Base-by-base conservation (phyloP, 805 yeast species). In the Debaryomyces hansenii region DNA sequence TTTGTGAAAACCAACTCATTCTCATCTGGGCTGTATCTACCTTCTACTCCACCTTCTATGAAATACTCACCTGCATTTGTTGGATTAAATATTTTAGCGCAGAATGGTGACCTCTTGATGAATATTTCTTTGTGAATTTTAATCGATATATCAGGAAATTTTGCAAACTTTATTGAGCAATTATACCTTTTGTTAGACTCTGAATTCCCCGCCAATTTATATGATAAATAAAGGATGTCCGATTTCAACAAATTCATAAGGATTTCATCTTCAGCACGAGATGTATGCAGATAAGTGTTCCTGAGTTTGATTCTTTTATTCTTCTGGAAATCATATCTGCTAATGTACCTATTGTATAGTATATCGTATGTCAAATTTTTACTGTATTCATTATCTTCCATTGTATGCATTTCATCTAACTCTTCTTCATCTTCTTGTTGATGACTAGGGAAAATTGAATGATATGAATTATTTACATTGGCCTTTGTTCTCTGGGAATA, bases 121-220 rank as follows among this genome's bases (percentile, higher is more conserved):
- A 75, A 57, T 1, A 77, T 55, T 4, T 48, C 44, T 20, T 62
- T 63, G 53, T 72, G 77, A 15, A 69, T 54, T 0, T 77, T 76
- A 36, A 77, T 55, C 1, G 44, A 27, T 9, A 60, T 37, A 4
- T 58, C 62, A 1, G 63, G 60, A 24, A 38, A 31, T 1, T 52
- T 42, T 15, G 55, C 59, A 38, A 72, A 49, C 1, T 54, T 52
- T 24, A 77, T 59, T 10, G 37, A 47, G n/a, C 68, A 52, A 54
- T 77, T 79, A 52, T 64, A 72, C 11, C 58, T 28, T 35, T 41
- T 40, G 18, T 40, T 32, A 8, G 40, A 36, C 18, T 39, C 40
- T 6, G 34, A 7, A 24, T 24, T 24, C 14, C 2, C 34, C 20
- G 42, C 14, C 37, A 42, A 44, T 28, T 39, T 47, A 14, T 46